Percentiles rank a stretch among this genome's conserved stretches.
Evolutionary conservation across 2,329 filamentous ascomycete genomes (phyloP).

Genomic region (Dothideomycetes sp.): DNA sequence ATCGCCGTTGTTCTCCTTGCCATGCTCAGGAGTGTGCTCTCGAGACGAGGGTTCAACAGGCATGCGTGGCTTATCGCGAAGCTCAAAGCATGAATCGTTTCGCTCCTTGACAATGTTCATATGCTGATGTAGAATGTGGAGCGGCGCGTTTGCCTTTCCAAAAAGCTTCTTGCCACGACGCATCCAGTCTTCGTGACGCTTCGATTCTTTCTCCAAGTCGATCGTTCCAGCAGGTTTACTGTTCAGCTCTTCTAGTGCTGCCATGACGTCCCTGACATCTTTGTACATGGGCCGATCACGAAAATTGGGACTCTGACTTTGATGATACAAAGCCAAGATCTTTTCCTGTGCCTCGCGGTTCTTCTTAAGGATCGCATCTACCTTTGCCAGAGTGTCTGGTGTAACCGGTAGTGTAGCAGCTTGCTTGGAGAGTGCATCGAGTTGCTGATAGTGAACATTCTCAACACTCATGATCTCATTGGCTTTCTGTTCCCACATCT

Average conservation of each 20-base stretch:
- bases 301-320: constrained; percentile 64
- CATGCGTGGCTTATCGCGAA: constrained; percentile 74
- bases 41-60: constrained; percentile 88
- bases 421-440: constrained; percentile 82
- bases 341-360: constrained; percentile 88
- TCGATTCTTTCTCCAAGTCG: constrained; percentile 88
- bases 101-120: constrained; percentile 88
- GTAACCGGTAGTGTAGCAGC: constrained; percentile 72
- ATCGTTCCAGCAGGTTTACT: constrained; percentile 85
- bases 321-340: constrained; percentile 70
- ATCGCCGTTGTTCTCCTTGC: constrained; percentile 10
- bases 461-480: constrained; percentile 89
- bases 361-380: constrained; percentile 90
- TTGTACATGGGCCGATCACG: constrained; percentile 73
- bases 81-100: constrained; percentile 85
- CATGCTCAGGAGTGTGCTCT: constrained; percentile 54
- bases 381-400: constrained; percentile 63
- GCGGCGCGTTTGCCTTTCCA: constrained; percentile 90
- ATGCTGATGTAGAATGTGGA: constrained; percentile 90
- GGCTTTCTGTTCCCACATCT: constrained; percentile 86
- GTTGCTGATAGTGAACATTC: constrained; percentile 82
- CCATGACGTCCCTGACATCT: constrained; percentile 84
- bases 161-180: constrained; percentile 94
- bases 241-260: constrained; percentile 76
- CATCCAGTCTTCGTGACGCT: constrained; percentile 98